These are phyloP conservation scores for Entomortierella lignicola DNA, from an alignment of 192 early-diverging fungal genomes.

Conservation along the genomic window DNA sequence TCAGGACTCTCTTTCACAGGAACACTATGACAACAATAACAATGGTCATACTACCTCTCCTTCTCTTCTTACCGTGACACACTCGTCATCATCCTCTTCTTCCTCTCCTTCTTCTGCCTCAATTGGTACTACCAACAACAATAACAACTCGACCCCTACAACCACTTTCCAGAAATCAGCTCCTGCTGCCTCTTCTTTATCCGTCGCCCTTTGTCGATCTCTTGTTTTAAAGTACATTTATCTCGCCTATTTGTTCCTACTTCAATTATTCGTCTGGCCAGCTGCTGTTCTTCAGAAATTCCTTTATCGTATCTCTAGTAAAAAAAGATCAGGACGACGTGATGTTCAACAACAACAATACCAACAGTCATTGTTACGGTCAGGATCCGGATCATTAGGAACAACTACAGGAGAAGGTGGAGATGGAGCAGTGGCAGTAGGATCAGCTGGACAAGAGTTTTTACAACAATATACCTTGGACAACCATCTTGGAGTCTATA, in stretches of 20 bases:
- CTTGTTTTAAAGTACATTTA: constrained; percentile 47
- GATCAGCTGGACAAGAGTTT: constrained; percentile 46
- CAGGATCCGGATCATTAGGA: constrained; percentile 1
- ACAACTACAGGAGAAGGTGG: constrained; percentile 9
- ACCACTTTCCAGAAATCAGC: constrained; percentile 3
- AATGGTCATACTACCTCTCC: background rate
- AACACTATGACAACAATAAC: background rate
- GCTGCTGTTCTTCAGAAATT: constrained; percentile 18
- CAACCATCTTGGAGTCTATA: constrained; percentile 28
- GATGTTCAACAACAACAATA: background rate
- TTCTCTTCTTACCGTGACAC: background rate
- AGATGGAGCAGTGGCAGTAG: constrained; percentile 9
- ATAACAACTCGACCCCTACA: constrained; percentile 3
- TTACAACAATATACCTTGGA: constrained; percentile 50
- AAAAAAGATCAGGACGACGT: background rate
- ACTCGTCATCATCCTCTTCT: too few relatives aligned
- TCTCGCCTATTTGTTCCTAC: constrained; percentile 36
- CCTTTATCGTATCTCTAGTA: background rate
- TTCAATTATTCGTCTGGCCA: constrained; percentile 25
- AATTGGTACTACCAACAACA: background rate
- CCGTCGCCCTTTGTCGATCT: constrained; percentile 48
- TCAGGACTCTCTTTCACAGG: background rate
- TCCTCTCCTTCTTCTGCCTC: too few relatives aligned
- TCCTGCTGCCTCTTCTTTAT: constrained; percentile 16
- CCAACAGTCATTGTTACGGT: background rate